These are phyloP conservation scores for Lactarius sanguifluus DNA, from an alignment of 768 basidiomycete genomes.

Conservation along the genomic window DNA sequence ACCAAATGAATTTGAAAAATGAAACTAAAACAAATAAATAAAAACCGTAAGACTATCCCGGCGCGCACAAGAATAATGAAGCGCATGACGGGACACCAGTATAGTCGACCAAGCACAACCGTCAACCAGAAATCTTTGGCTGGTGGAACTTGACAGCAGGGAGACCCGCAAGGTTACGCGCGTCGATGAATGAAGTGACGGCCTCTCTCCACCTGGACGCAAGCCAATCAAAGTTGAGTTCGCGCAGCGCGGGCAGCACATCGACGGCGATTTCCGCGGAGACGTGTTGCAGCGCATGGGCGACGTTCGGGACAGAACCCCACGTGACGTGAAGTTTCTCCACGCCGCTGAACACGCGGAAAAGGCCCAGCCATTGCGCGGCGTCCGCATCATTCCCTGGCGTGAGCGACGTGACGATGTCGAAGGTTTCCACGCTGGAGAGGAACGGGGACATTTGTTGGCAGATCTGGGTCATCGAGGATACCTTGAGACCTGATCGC, in stretches of 20 bases:
- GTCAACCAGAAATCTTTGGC: not conserved
- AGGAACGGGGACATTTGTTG: not conserved
- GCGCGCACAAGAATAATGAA: not conserved
- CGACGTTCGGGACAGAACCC: slow-evolving; percentile 8
- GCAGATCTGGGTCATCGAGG: slow-evolving; percentile 6
- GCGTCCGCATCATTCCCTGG: not conserved
- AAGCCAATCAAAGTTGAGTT: slow-evolving; percentile 15
- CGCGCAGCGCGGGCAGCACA: slow-evolving; percentile 11
- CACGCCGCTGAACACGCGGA: slow-evolving; percentile 6
- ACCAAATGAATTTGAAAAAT: not conserved
- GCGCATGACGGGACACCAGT: not conserved
- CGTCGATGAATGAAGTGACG: slow-evolving; percentile 4
- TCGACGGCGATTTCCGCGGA: not conserved
- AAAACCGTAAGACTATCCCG: not conserved
- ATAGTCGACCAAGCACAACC: not conserved
- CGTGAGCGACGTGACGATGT: not conserved
- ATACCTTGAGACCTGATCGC: not conserved
- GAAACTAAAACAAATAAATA: not conserved
- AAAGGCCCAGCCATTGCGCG: slow-evolving; percentile 8
- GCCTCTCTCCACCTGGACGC: slow-evolving; percentile 7
- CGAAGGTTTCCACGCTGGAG: not conserved
- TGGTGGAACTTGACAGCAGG: not conserved
- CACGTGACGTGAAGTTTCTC: slow-evolving; percentile 2
- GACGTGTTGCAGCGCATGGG: slow-evolving; percentile 9
- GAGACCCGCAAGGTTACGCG: slow-evolving; percentile 3